phyloP scores from a whole-genome alignment of 805 yeast genomes.

The Komagataella pastoris region DNA sequence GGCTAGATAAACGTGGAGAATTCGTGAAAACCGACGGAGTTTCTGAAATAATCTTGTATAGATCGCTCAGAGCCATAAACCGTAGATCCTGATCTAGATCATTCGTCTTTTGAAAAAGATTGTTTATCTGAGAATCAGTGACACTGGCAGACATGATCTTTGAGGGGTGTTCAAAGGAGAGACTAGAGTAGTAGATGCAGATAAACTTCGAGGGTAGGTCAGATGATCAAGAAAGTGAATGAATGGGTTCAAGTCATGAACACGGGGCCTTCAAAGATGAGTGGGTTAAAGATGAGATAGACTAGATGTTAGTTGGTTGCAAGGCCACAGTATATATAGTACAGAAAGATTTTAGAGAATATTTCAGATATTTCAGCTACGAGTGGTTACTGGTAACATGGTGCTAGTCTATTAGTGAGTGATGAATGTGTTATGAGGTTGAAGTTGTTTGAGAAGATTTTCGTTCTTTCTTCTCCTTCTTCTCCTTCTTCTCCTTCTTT shows the following conservation, averaged over 20 bases:
- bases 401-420: not conserved
- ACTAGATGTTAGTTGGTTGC: not conserved
- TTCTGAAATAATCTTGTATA: slow-evolving; percentile 26
- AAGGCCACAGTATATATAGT: not conserved
- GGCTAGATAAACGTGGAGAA: not conserved
- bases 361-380: not conserved
- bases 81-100: slow-evolving; percentile 74
- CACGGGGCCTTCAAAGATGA: not conserved
- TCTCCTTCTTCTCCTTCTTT: slow-evolving; percentile 5
- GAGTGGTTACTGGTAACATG: not conserved
- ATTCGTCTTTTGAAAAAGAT: slow-evolving; percentile 20
- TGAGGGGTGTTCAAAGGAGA: not conserved
- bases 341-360: not conserved
- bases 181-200: not conserved
- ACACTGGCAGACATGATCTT: not conserved
- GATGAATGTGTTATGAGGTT: not conserved
- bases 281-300: not conserved
- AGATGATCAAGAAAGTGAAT: not conserved
- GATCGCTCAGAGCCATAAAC: slow-evolving; percentile 75
- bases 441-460: slow-evolving; percentile 3
- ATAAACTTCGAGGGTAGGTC: not conserved
- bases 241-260: not conserved
- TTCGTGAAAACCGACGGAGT: slow-evolving; percentile 11
- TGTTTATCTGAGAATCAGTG: not conserved
- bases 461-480: slow-evolving; percentile 1